These are phyloP conservation scores for Dactylellina cionopaga DNA, from an alignment of 2,329 filamentous ascomycete species.

Conservation along the genomic window DNA sequence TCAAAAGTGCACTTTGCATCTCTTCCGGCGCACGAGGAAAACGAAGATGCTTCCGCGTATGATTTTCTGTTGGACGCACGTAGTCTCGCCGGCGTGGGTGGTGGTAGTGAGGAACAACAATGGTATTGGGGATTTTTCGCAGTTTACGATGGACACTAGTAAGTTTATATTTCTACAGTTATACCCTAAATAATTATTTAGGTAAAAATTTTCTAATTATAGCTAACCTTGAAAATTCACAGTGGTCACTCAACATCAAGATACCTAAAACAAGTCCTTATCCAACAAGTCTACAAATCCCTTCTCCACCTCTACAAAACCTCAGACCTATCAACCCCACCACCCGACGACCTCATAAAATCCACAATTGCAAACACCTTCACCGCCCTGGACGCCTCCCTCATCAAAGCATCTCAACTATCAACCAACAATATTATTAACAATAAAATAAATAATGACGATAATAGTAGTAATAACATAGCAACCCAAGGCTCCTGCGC, in stretches of 20 bases:
- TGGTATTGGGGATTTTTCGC: slow-evolving; percentile 44
- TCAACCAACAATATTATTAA: neutral
- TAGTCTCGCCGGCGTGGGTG: neutral
- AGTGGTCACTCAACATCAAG: slow-evolving; percentile 34
- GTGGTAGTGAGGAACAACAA: neutral
- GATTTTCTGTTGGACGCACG: slow-evolving; percentile 24
- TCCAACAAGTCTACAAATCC: slow-evolving; percentile 25
- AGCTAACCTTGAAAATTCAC: neutral
- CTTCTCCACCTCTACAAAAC: slow-evolving; percentile 31
- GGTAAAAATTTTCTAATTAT: neutral
- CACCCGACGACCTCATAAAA: slow-evolving; percentile 10
- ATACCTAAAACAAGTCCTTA: slow-evolving; percentile 33
- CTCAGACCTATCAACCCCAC: neutral
- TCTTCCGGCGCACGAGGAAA: slow-evolving; percentile 44
- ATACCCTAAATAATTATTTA: neutral
- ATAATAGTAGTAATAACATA: slow-evolving; percentile 52
- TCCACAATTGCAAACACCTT: slow-evolving; percentile 37
- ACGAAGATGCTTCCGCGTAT: slow-evolving; percentile 42
- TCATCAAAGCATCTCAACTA: neutral
- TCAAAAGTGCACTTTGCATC: slow-evolving; percentile 35
- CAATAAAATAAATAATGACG: neutral
- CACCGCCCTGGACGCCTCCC: slow-evolving; percentile 20
- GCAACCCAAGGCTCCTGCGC: slow-evolving; percentile 71
- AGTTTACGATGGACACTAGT: slow-evolving; percentile 48
- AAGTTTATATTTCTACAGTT: neutral